phyloP scores from a whole-genome alignment of 257 asterid species.

The Capsicum rhomboideum region DNA sequence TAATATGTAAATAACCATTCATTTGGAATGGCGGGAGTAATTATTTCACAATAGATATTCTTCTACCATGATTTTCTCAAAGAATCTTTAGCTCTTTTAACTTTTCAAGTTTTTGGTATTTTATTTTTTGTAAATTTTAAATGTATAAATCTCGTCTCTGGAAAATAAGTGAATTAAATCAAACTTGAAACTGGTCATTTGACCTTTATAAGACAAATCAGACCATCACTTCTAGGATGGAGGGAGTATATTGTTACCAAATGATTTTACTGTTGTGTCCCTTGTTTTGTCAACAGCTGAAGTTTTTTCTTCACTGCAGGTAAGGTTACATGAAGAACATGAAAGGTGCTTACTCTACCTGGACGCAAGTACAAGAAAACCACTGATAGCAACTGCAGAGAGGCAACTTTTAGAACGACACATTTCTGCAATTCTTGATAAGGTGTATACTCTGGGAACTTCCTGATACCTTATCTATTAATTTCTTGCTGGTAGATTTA shows the following conservation, averaged over 20 bases:
- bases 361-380: slow-evolving; percentile 76
- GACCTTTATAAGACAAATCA: neutral
- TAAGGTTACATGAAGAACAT: slow-evolving; percentile 93
- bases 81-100: neutral
- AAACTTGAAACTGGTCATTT: neutral
- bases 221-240: neutral
- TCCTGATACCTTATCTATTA: slow-evolving; percentile 1
- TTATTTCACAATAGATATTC: neutral
- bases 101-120: neutral
- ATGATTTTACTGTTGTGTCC: neutral
- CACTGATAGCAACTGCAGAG: slow-evolving; percentile 82
- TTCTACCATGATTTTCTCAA: neutral
- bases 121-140: neutral
- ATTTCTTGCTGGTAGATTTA: neutral
- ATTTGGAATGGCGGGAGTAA: neutral
- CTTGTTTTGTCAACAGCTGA: neutral
- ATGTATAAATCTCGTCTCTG: neutral
- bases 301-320: slow-evolving; percentile 22
- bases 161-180: neutral
- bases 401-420: slow-evolving; percentile 79
- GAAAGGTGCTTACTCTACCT: slow-evolving; percentile 85
- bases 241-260: neutral
- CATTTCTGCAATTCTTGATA: slow-evolving; percentile 74
- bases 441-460: slow-evolving; percentile 51
- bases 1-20: neutral